These are phyloP conservation scores for Ricinus communis DNA, from an alignment of 345 rosid genomes.

Conservation along the genomic window DNA sequence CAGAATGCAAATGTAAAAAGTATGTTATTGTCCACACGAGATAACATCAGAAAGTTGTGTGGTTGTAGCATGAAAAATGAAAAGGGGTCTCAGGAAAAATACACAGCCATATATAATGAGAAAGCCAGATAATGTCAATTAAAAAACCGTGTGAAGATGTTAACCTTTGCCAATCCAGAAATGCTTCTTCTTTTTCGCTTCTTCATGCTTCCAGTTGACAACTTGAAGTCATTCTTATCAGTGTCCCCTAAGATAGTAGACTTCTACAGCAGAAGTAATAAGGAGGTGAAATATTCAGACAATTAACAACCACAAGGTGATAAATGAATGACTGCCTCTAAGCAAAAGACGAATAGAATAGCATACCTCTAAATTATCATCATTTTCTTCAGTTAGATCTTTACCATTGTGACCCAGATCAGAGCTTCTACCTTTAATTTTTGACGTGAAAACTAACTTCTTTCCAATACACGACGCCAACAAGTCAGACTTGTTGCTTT, in stretches of 20 bases:
- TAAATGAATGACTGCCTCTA: not conserved
- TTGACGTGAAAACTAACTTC: constrained; percentile 40
- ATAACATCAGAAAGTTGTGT: not conserved
- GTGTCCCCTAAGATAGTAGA: constrained; percentile 39
- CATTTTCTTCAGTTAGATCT: constrained; percentile 50
- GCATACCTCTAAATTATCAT: constrained; percentile 57
- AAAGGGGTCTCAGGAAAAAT: not conserved
- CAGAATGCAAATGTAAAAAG: not conserved
- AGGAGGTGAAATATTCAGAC: constrained; percentile 11
- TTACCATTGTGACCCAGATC: constrained; percentile 39
- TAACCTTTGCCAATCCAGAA: constrained; percentile 76
- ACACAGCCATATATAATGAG: not conserved
- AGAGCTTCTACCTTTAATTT: constrained; percentile 44
- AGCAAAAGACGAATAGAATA: constrained; percentile 12
- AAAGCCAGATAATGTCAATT: constrained; percentile 4
- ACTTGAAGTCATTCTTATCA: constrained; percentile 40
- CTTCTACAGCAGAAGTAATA: constrained; percentile 29
- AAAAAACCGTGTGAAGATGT: not conserved
- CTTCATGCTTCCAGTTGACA: constrained; percentile 58
- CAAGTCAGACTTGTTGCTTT: constrained; percentile 37
- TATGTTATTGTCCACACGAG: not conserved
- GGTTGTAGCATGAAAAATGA: too few relatives aligned
- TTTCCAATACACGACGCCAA: constrained; percentile 41
- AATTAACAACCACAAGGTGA: constrained; percentile 10
- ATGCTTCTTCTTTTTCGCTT: constrained; percentile 74